Base-by-base conservation (phyloP, 352 stramenopile genomes). In the Pythium coloratum region DNA sequence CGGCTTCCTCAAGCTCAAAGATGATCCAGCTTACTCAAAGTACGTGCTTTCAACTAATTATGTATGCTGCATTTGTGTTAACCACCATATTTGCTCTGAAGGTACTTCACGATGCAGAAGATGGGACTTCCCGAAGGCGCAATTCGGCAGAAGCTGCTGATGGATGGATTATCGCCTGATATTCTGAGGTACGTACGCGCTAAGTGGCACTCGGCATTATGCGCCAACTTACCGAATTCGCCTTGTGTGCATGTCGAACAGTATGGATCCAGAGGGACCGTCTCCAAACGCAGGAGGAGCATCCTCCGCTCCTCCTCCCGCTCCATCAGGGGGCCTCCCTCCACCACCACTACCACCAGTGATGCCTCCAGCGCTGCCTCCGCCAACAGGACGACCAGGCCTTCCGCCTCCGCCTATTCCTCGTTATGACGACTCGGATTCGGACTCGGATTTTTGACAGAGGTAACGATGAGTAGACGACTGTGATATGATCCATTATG, bases 21-120 rank as follows among this genome's bases (percentile, higher is more conserved):
- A 95, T 58, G 87, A 95, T 53, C 87, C 85, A 12, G 77, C 61
- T 9, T 95, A 86, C 70, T 71, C 81, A 60, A 93, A 91, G 84
- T 92, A 68, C 33, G 51, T 66, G 1, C 8, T 18, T 4, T 44
- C 36, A 12, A 4, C 8, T 3, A 16, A 12, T 5, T 16, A 16
- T 30, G 26, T 58, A 6, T 42, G 49, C 46, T 42, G 10, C 18
- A 46, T 24, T 18, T 10, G 6, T 64, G 8, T 57, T 65, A 16
- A 46, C 54, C 32, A 49, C 30, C 42, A 44, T 67, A 71, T 6
- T 55, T 59, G 28, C n/a, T 47, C 16, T 62, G 18, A 58, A 93
- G 86, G 64, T 94, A 93, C 69, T 95, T 95, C 60, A 91, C 76
- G 70, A 95, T 95, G 86, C 73, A 81, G 40, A 93, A 92, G 60